Evolutionary conservation across 106 monocot genomes (phyloP).

Genomic region (Apostasia ramifera): DNA sequence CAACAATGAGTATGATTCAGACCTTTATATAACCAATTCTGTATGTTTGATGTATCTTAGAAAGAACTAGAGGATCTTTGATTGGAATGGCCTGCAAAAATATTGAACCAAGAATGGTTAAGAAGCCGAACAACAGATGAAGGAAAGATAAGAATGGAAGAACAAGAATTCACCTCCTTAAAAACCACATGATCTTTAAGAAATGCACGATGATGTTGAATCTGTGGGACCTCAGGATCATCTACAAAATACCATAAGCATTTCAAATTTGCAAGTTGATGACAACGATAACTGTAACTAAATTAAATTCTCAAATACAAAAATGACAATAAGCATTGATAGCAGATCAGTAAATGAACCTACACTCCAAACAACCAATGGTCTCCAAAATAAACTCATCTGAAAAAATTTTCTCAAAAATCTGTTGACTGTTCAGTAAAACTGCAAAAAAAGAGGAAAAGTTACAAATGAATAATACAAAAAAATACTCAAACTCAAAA

Average conservation of each 20-base stretch:
- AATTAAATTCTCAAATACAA: neutral
- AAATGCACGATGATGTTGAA: slow-evolving; percentile 71
- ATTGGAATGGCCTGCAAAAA: slow-evolving; percentile 55
- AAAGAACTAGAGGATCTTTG: slow-evolving; percentile 55
- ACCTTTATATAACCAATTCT: slow-evolving; percentile 96
- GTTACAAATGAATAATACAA: neutral
- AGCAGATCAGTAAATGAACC: slow-evolving; percentile 17
- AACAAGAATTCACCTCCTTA: slow-evolving; percentile 60
- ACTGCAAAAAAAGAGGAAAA: slow-evolving; percentile 39
- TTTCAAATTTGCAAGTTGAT: neutral
- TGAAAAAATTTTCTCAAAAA: slow-evolving; percentile 79
- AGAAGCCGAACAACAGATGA: neutral
- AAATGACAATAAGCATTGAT: neutral
- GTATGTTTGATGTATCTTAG: slow-evolving; percentile 94
- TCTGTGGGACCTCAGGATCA: slow-evolving; percentile 64
- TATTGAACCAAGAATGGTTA: neutral
- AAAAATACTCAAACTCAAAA: neutral
- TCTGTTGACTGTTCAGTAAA: slow-evolving; percentile 64
- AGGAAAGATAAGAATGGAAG: neutral
- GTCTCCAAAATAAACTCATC: slow-evolving; percentile 83
- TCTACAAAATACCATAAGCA: slow-evolving; percentile 29
- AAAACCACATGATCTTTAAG: slow-evolving; percentile 81
- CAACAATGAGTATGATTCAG: slow-evolving; percentile 9
- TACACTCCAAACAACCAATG: slow-evolving; percentile 95
- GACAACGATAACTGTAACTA: neutral